Evolutionary conservation across 1,284 basidiomycete genomes (phyloP), one percentile per base, ranked within the genome.

Genomic region (Irpex sp.): DNA sequence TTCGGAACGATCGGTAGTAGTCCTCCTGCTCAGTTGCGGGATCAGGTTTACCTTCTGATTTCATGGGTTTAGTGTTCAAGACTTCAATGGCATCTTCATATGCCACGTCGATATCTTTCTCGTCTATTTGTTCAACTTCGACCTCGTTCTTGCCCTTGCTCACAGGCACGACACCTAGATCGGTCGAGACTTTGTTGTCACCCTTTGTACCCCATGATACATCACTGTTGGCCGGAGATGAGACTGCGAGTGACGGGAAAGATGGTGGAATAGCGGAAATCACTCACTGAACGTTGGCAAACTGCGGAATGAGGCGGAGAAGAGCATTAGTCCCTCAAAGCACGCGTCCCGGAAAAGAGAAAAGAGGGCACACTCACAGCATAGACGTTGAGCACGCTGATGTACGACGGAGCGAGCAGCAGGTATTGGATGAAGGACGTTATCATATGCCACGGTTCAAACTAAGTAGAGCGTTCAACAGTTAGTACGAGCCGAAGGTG

Each of bases 351-450:
- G 6, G 49, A 61, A 39, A 60, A 21, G 54, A 39, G 57, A 11
- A 15, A 61, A 39, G 59, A 26, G 55, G 43, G 57, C 11, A 15
- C 63, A 43, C 15, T 36, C 11, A 83, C 88, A 36, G 90, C 92
- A 69, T 93, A 94, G 60, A 94, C 91, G 72, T 97, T 97, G 63
- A 97, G 82, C 13, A 97, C 91, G 61, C 90, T 86, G 73, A 96
- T 95, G 70, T 96, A 98, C 0, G 94, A 94, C 3, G 97, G 96
- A 0, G 93, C 91, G 80, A 97, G 87, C 60, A 98, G 81, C 21
- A 96, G 78, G 72, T 98, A 98, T 74, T 98, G 96, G 13, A 95
- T 50, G 77, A 97, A 97, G n/a, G 90, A 93, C 0, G 96, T 97
- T 71, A 97, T 83, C 90, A 93, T 89, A 71, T 97, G 95, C 88